Evolutionary conservation across 306 rosid genomes (phyloP).

Genomic region (Corylus avellana): DNA sequence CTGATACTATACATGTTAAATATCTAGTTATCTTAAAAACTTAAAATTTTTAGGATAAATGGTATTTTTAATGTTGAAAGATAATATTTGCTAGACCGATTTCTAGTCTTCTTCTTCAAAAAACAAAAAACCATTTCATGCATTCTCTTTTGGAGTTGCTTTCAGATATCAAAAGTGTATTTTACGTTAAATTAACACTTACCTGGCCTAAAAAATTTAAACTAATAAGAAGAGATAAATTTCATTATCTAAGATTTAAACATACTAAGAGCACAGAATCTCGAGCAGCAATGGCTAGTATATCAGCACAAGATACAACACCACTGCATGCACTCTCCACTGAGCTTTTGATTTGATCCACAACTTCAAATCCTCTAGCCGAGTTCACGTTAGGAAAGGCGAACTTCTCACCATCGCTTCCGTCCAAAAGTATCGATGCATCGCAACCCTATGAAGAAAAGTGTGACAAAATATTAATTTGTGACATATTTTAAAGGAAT

Average conservation of each 20-base stretch:
- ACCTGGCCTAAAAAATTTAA: too few relatives aligned
- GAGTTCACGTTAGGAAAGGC: constrained; percentile 75
- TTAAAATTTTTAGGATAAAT: too few relatives aligned
- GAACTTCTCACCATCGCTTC: constrained; percentile 55
- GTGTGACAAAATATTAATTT: too few relatives aligned
- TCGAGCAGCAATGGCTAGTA: constrained; percentile 75
- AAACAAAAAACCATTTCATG: background rate
- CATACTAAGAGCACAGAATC: constrained; percentile 80
- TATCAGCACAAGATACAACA: constrained; percentile 87
- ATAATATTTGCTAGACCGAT: background rate
- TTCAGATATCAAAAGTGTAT: background rate
- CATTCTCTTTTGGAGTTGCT: background rate
- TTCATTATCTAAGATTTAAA: background rate
- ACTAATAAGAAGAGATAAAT: too few relatives aligned
- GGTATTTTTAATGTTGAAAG: background rate
- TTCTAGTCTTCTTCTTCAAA: too few relatives aligned
- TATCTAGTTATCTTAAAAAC: too few relatives aligned
- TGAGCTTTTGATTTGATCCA: constrained; percentile 70
- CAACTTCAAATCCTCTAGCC: constrained; percentile 73
- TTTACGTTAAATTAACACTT: too few relatives aligned
- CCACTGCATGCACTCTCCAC: constrained; percentile 80
- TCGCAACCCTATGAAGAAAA: constrained; percentile 71
- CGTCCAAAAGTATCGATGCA: constrained; percentile 74
- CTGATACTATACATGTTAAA: too few relatives aligned
- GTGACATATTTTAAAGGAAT: background rate